Base-by-base conservation (phyloP, 169 alveolate genomes). In the Amoebophrya sp. region DNA sequence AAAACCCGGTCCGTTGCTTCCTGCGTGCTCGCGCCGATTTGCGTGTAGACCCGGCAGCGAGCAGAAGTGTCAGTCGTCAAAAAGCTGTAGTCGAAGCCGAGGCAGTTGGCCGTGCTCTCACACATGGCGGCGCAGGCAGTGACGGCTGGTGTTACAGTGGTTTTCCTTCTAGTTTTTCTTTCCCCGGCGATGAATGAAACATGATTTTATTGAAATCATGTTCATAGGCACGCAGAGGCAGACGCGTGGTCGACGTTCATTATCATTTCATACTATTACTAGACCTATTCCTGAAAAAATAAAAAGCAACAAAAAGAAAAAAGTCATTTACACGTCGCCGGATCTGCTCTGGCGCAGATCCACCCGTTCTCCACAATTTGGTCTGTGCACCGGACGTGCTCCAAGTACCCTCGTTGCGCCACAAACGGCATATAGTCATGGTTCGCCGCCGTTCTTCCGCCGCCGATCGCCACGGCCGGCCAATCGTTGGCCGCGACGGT, bases 341-440 rank as follows among this genome's bases (percentile, higher is more conserved):
- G 83, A 25, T 66, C 83, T 25, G 83, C 83, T 25, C 83, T 7
- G 7, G 1, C 83, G 83, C 83, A 66, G 10, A 66, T 25, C 2
- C 1, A 66, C 39, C 83, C 83, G 83, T 66, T 66, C 29, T 18
- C 35, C 83, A 66, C 83, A 2, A 66, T 25, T 25, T 66, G 83
- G 35, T 66, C 83, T 18, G 83, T 66, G 83, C 83, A 66, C 83
- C 83, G 83, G 32, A 66, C 83, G 35, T 66, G 83, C 35, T 7
- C 83, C 29, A 66, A n/a, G 18, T 66, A 66, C 39, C 83, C 83
- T 25, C 18, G 1, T 25, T 66, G 83, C 83, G 83, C 83, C 1
- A 7, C 32, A 25, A 66, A 66, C 7, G 83, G 83, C 1, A n/a
- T 0, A 2, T 25, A 66, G 7, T 66, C 83, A 1, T 66, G 35